A percentile compares a stretch with the other conserved stretches of the same genome.
These are phyloP conservation scores for Talaromyces islandicus DNA, from an alignment of 2,329 filamentous ascomycete genomes.

Conservation along the genomic window DNA sequence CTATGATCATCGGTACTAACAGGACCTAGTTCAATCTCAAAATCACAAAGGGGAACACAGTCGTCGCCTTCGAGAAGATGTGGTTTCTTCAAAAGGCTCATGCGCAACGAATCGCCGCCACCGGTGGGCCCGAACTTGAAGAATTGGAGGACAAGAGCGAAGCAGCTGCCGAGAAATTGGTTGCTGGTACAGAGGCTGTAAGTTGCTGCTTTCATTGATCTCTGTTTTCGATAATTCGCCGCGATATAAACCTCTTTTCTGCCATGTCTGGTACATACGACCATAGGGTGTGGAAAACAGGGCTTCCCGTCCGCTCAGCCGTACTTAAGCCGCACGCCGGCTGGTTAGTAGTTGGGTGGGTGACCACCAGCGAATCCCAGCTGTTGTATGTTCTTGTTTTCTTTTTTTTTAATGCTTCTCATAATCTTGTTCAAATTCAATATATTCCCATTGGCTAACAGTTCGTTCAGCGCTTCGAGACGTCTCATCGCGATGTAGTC, in stretches of 20 bases:
- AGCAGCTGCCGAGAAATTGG: conserved; percentile 18
- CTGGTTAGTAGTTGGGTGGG: conserved; percentile 14
- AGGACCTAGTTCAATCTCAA: conserved; percentile 65
- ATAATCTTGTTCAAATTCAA: not conserved
- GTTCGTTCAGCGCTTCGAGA: not conserved
- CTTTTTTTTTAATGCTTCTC: not conserved
- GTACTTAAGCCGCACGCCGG: conserved; percentile 14
- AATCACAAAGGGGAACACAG: conserved; percentile 86
- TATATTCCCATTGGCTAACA: not conserved
- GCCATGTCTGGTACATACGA: conserved; percentile 3
- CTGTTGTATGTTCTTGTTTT: conserved; percentile 11
- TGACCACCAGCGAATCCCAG: conserved; percentile 14
- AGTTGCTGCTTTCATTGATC: not conserved
- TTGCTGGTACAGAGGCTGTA: not conserved
- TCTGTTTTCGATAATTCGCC: conserved; percentile 3
- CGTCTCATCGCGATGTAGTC: not conserved
- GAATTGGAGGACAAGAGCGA: conserved; percentile 34
- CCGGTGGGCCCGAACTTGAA: conserved; percentile 38
- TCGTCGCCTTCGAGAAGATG: conserved; percentile 74
- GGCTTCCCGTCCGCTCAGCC: conserved; percentile 14
- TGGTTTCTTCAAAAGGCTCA: conserved; percentile 72
- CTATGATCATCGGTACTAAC: conserved; percentile 17
- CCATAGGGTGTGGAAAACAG: conserved; percentile 15
- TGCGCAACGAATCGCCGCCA: conserved; percentile 43
- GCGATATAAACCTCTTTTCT: not conserved